phyloP scores from a whole-genome alignment of 2,329 filamentous ascomycete genomes.

The Acrocalymma vagum region DNA sequence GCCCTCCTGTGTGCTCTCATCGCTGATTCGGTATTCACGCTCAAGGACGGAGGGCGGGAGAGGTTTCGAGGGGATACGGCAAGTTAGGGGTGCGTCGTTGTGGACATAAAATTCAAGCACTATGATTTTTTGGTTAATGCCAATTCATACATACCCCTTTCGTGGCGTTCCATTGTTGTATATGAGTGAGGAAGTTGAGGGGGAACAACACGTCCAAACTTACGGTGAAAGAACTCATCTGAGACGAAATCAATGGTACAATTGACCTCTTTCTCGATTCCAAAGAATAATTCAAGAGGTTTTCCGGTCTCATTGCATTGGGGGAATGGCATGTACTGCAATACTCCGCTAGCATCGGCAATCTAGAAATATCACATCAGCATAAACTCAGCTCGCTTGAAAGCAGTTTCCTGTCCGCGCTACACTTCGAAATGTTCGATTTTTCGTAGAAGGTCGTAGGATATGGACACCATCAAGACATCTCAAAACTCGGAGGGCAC shows the following conservation, averaged over 20 bases:
- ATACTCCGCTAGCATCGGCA: slow-evolving; percentile 78
- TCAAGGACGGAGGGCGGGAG: slow-evolving; percentile 51
- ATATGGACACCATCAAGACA: too few species aligned
- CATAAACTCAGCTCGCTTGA: too few species aligned
- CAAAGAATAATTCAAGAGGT: slow-evolving; percentile 87
- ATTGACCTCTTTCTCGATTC: slow-evolving; percentile 80
- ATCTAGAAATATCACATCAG: too few species aligned
- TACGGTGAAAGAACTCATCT: slow-evolving; percentile 84
- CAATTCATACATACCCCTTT: too few species aligned
- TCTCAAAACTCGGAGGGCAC: too few species aligned
- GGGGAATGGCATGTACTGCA: slow-evolving; percentile 92
- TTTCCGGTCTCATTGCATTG: slow-evolving; percentile 86
- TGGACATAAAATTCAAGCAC: slow-evolving; percentile 97
- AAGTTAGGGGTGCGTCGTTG: slow-evolving; percentile 91
- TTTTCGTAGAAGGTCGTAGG: too few species aligned
- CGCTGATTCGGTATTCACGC: slow-evolving; percentile 36
- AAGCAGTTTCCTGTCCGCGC: too few species aligned
- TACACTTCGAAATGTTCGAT: too few species aligned
- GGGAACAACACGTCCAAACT: too few species aligned
- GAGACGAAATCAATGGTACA: slow-evolving; percentile 81
- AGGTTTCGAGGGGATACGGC: slow-evolving; percentile 85
- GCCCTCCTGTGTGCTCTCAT: slow-evolving; percentile 51
- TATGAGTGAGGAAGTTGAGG: background rate
- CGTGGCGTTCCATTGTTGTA: too few species aligned
- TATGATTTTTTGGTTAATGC: background rate